Base-by-base conservation (phyloP, 768 basidiomycete species). In the Russula emetica region DNA sequence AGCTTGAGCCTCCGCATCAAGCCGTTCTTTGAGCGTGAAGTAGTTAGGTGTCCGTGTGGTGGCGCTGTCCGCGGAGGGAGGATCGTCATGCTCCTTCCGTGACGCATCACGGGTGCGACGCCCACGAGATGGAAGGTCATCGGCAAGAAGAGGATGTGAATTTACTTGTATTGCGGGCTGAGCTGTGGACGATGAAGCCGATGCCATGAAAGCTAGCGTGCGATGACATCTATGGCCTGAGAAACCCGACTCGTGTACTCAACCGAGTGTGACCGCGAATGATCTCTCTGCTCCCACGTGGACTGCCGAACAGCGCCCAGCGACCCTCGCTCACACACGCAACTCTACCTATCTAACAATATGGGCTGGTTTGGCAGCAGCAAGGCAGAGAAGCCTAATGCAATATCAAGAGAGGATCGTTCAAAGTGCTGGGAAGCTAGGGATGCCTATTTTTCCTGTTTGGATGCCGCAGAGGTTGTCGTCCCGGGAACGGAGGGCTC, bases 361-460 rank as follows among this genome's bases (percentile, higher is more conserved):
- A 70, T 75, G 74, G 74, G 72, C 62, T 75, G 75, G 76, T 81
- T 80, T 66, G 72, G 72, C 53, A 70, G 72, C 34, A 72, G 67
- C 40, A 78, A 75, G 63, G 6, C 68, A 26, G 78, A 83, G 62
- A 77, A 79, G 49, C 74, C 77, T 5, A 69, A 74, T 16, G 72
- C 78, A 3, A 74, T 76, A 1, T 82, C 81, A 3, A 77, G 90
- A 45, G 77, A 87, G 71, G 85, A 90, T 69, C 83, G 95, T 8
- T 78, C 87, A 67, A 81, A 81, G 63, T 98, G 95, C 76, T 98
- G 94, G 94, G 86, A 89, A 36, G 75, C 78, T 22, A 78, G 94
- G 60, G 94, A 98, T 73, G 78, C 78, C 3, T 97, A 96, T 73
- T 97, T 93, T 72, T 76, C 78, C 4, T 98, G 95, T 74, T 79